phyloP scores from a whole-genome alignment of 306 rosid species.

The Inga laurina region DNA sequence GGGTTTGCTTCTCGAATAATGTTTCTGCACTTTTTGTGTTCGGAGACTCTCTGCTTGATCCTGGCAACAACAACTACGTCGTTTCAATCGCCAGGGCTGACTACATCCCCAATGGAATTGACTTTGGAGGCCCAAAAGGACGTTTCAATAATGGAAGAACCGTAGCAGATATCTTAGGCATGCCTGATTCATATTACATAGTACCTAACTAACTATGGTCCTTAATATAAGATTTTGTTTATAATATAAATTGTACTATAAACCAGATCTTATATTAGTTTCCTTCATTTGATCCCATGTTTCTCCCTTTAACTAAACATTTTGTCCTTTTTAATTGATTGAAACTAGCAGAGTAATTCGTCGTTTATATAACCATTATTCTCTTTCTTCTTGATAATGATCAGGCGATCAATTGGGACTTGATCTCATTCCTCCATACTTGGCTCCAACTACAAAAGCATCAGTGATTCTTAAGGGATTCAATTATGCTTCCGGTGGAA shows the following conservation, averaged over 20 bases:
- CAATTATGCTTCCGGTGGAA: constrained; percentile 75
- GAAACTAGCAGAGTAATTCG: no score
- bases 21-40: constrained; percentile 58
- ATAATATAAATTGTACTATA: no score
- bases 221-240: no score
- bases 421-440: constrained; percentile 54
- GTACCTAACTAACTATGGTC: no score
- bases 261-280: no score
- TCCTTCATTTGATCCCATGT: not conserved
- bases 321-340: no score
- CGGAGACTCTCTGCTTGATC: constrained; percentile 74
- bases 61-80: constrained; percentile 69
- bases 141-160: constrained; percentile 73
- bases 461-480: constrained; percentile 52
- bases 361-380: no score
- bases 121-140: constrained; percentile 70
- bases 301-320: no score
- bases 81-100: constrained; percentile 55
- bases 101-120: constrained; percentile 55
- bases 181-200: not conserved
- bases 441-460: constrained; percentile 63
- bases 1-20: constrained; percentile 34
- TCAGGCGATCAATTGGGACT: constrained; percentile 23
- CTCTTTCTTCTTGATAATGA: no score
- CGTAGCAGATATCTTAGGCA: constrained; percentile 57